Base-by-base conservation (phyloP, 2,329 filamentous ascomycete species). In the Leptoxyphium fumago region DNA sequence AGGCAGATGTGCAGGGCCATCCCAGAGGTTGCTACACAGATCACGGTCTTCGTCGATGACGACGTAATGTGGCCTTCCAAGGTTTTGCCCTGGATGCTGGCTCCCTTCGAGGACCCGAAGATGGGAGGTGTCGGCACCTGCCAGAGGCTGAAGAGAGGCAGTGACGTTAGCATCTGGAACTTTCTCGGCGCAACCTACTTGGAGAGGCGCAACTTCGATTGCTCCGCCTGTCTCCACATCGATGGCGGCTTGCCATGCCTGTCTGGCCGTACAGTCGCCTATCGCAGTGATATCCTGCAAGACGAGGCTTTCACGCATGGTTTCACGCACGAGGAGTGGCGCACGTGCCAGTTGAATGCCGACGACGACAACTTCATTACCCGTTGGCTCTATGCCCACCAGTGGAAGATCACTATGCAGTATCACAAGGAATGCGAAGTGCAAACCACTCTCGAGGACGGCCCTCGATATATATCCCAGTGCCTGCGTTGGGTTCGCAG, bases 281-380 rank as follows among this genome's bases (percentile, higher is more conserved):
- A 96, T 66, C 82, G 86, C 40, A 86, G 85, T 9, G 78, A 83
- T 58, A 95, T 96, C 50, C 71, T 96, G 21, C 80, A 85, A 55
- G 85, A 88, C 60, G 78, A 82, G 47, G 78, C 82, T 43, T 96
- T 96, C 64, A 79, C 87, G 38, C 76, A 88, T 51, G 84, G 81
- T 39, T 95, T 96, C 69, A 88, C 84, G 52, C 86, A 88, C 44
- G 89, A 96, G 67, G 82, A 82, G 54, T 94, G 85, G 85, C 73
- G 74, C 65, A 79, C 82, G 55, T 94, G 82, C 66, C 88, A 88
- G 57, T 74, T 96, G 48, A 95, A 95, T 59, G 87, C 89, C 21
- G 89, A 96, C 64, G 89, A 96, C 63, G 89, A 96, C 71, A 96
- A 96, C 67, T 96, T 95, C 67, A 85, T 96, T 55, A 95, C 89